A percentile compares a stretch with the other conserved stretches of the same genome.
These are phyloP conservation scores for Plasmopara muralis DNA, from an alignment of 352 stramenopile genomes.

Conservation along the genomic window DNA sequence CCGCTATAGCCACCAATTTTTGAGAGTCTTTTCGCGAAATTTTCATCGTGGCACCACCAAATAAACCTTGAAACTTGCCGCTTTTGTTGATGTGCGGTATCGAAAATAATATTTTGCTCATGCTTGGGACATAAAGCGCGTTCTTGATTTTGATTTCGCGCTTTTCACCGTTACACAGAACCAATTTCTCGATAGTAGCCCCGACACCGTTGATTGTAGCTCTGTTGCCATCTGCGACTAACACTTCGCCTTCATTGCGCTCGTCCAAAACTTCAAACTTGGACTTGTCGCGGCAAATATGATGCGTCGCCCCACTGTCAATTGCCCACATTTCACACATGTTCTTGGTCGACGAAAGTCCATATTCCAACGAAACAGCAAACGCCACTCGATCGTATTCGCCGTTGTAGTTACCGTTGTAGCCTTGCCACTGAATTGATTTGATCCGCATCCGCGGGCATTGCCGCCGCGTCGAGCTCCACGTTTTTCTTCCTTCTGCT, in stretches of 20 bases:
- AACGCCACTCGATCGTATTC: no score
- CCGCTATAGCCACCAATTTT: background rate
- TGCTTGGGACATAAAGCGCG: background rate
- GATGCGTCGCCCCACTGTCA: background rate
- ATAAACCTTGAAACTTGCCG: background rate
- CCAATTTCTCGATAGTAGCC: background rate
- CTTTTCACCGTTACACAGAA: background rate
- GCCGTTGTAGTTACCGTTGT: no score
- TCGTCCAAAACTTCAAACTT: background rate
- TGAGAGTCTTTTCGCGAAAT: no score
- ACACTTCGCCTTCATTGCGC: background rate
- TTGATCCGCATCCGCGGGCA: conserved; percentile 1
- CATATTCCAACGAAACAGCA: background rate
- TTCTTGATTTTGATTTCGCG: conserved; percentile 2
- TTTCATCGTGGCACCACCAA: background rate
- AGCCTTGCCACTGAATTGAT: background rate
- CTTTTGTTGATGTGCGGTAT: conserved; percentile 1
- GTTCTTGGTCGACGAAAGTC: background rate
- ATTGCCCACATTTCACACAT: background rate
- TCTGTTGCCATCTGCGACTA: background rate
- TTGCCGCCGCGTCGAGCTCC: background rate
- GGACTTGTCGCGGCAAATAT: background rate
- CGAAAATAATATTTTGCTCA: background rate
- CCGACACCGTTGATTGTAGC: background rate
- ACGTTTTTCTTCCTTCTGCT: conserved; percentile 17